phyloP scores from a whole-genome alignment of 768 basidiomycete species.

The Rhodotorula toruloides region DNA sequence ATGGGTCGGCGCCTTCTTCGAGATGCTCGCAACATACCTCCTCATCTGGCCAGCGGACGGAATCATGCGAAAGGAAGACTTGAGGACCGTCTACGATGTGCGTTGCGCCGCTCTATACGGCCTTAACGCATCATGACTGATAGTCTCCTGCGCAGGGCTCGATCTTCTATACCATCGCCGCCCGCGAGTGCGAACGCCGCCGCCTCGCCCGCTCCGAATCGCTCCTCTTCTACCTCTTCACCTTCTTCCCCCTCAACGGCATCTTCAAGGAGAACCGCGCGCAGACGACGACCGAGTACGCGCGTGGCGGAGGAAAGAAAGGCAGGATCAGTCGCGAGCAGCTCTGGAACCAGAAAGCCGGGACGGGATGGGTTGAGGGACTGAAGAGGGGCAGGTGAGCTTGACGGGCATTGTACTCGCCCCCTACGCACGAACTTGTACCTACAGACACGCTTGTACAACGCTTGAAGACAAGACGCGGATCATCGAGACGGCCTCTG shows the following conservation, averaged over 20 bases:
- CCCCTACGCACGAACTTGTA: too few species aligned
- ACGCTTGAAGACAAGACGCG: too few species aligned
- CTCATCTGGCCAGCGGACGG: conserved; percentile 51
- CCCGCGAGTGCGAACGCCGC: neutral
- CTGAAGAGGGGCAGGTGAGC: too few species aligned
- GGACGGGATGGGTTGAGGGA: too few species aligned
- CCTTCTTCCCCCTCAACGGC: conserved; percentile 2
- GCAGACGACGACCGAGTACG: neutral
- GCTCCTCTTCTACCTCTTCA: neutral
- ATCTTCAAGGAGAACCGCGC: conserved; percentile 8
- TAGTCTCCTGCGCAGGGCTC: conserved; percentile 28
- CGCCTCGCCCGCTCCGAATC: neutral
- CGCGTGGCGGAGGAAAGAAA: too few species aligned
- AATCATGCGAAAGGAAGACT: conserved; percentile 48
- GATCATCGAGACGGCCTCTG: too few species aligned
- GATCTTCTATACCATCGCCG: conserved; percentile 25
- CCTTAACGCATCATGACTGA: too few species aligned
- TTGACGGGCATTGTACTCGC: too few species aligned
- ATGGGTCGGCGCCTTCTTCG: conserved; percentile 46
- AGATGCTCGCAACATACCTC: conserved; percentile 50
- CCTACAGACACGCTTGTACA: too few species aligned
- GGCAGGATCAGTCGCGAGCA: conserved; percentile 1
- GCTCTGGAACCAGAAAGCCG: too few species aligned
- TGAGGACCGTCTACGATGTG: conserved; percentile 51
- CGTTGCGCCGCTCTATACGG: too few species aligned